These are phyloP conservation scores for Maudiozyma bulderi DNA, from an alignment of 805 yeast species.

Conservation along the genomic window DNA sequence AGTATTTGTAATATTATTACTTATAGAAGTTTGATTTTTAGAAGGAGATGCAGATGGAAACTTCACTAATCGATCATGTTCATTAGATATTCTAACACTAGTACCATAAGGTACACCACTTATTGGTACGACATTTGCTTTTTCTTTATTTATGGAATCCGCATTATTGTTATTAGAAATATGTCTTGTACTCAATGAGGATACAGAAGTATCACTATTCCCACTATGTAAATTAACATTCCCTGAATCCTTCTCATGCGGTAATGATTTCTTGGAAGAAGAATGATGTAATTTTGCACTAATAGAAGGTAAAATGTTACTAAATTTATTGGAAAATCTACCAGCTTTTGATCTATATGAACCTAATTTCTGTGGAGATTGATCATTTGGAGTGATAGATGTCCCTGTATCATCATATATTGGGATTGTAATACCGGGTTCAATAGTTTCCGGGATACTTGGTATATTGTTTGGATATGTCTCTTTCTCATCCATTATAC, in stretches of 20 bases:
- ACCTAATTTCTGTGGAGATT: constrained; percentile 23
- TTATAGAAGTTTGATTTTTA: background rate
- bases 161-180: background rate
- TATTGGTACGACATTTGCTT: background rate
- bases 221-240: background rate
- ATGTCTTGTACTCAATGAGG: constrained; percentile 5
- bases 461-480: background rate
- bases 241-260: constrained; percentile 3
- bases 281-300: constrained; percentile 28
- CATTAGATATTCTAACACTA: background rate
- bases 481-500: background rate
- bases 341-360: constrained; percentile 29
- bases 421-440: constrained; percentile 25
- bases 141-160: background rate
- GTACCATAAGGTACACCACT: background rate
- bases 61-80: constrained; percentile 2
- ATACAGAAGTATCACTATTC: constrained; percentile 7
- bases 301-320: constrained; percentile 27
- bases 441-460: constrained; percentile 18
- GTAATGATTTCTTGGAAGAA: constrained; percentile 2
- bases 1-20: background rate
- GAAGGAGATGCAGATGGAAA: constrained; percentile 4
- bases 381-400: background rate
- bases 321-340: constrained; percentile 27
- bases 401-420: constrained; percentile 20